Evolutionary conservation across 2,329 filamentous ascomycete genomes (phyloP), one percentile per base, ranked within the genome.

Genomic region (Stagonosporopsis chrysanthemi): DNA sequence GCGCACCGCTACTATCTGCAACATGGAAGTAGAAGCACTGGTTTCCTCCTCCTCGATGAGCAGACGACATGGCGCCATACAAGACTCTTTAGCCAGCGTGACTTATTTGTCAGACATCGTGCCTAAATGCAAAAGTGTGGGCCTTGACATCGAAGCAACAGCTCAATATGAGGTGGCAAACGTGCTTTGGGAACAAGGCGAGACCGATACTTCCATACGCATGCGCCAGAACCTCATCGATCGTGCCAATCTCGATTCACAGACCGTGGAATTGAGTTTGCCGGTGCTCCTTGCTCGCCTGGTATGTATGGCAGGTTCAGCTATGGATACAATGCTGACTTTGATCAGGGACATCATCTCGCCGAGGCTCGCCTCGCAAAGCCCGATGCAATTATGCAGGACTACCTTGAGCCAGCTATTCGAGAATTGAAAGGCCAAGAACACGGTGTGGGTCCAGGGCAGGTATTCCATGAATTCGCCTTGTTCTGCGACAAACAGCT

Each of bases 391-490:
- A 97, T 99, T 58, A 91, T 97, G 64, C 87, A 89, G 65, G 87
- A 90, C 33, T 98, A 97, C 68, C 83, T 99, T 0, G 85, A 89
- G 52, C 91, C 91, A 22, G 93, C 95, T 0, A 87, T 98, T 26
- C 88, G 88, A 64, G 91, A 96, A 70, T 81, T 99, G 7, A 89
- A 86, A 66, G 88, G 87, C 1, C 84, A 85, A 42, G 83, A 79
- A 5, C 83, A 87, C 50, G 90, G 90, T 1, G 82, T 84, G 41
- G 90, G 94, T 58, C 90, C 93, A 2, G 92, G 93, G 1, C 85
- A 91, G 64, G 95, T 98, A 0, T 97, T 92, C 69, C 92, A 97
- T 72, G 91, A 96, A 68, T 98, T 98, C 75, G 95, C 96, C 24
- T 85, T 88, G 48, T 99, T 99, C 73, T 99, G 96, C 69, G 94